phyloP scores from a whole-genome alignment of 192 early-diverging fungal species.

The Mortierella claussenii region DNA sequence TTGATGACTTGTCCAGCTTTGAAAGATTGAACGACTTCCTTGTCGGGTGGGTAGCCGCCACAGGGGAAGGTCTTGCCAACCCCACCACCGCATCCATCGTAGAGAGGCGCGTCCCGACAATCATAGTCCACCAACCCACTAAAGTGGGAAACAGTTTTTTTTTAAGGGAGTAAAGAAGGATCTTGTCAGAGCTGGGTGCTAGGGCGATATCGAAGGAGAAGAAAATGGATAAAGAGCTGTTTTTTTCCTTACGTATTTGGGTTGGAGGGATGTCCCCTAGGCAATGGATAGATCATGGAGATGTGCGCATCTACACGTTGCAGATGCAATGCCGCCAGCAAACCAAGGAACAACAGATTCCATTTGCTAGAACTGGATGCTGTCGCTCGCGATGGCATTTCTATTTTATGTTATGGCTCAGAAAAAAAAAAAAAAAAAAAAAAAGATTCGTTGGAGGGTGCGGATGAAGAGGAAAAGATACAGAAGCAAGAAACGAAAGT shows the following conservation, averaged over 20 bases:
- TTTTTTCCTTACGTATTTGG: slow-evolving; percentile 33
- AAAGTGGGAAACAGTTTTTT: background rate
- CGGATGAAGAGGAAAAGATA: too few relatives aligned
- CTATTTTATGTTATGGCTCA: too few relatives aligned
- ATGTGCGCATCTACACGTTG: slow-evolving; percentile 27
- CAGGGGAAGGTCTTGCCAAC: slow-evolving; percentile 55
- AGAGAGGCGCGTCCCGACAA: slow-evolving; percentile 41
- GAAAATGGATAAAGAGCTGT: background rate
- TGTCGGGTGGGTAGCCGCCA: slow-evolving; percentile 53
- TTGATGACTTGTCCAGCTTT: slow-evolving; percentile 61
- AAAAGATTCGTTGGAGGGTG: too few relatives aligned
- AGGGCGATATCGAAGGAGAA: too few relatives aligned
- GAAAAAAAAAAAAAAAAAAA: too few relatives aligned
- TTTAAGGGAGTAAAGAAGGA: background rate
- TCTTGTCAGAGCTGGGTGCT: too few relatives aligned
- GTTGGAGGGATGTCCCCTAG: slow-evolving; percentile 47
- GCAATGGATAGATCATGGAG: slow-evolving; percentile 45
- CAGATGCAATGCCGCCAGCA: background rate
- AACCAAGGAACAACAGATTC: too few relatives aligned
- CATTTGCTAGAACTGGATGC: too few relatives aligned
- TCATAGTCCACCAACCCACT: slow-evolving; percentile 36
- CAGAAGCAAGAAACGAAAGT: too few relatives aligned
- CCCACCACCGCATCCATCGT: slow-evolving; percentile 35
- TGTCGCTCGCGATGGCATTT: too few relatives aligned
- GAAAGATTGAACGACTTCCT: slow-evolving; percentile 54